A percentile compares a stretch with the other conserved stretches of the same genome.
phyloP scores from a whole-genome alignment of 2,329 filamentous ascomycete genomes.

The Cordyceps tenuipes region DNA sequence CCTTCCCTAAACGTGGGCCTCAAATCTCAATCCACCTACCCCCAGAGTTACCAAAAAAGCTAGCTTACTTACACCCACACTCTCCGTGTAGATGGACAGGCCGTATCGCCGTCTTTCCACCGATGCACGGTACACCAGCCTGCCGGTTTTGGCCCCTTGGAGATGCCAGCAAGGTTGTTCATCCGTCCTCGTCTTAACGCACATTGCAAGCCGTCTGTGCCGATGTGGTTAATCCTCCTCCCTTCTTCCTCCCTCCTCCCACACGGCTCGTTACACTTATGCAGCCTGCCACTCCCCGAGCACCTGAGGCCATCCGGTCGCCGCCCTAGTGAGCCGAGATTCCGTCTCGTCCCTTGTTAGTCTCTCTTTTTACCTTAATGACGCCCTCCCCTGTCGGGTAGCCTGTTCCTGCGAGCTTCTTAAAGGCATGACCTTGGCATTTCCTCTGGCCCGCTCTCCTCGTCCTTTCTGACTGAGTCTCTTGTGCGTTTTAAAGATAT shows the following conservation, averaged over 20 bases:
- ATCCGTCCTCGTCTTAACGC: too few species aligned
- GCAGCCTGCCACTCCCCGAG: not conserved
- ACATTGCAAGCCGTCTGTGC: not conserved
- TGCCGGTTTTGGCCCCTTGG: conserved; percentile 6
- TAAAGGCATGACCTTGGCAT: conserved; percentile 11
- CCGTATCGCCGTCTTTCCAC: not conserved
- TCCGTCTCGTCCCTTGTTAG: conserved; percentile 9
- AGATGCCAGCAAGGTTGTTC: not conserved
- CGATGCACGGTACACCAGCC: not conserved
- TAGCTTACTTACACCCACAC: not conserved
- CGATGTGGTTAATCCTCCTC: not conserved
- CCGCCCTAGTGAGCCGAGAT: conserved; percentile 6
- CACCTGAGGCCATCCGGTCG: not conserved
- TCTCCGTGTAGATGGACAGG: not conserved
- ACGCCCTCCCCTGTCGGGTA: not conserved
- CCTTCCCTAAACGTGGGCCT: not conserved
- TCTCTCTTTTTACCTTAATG: not conserved
- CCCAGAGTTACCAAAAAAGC: not conserved
- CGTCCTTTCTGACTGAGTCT: not conserved
- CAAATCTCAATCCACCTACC: not conserved
- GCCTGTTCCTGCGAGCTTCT: not conserved
- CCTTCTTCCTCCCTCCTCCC: not conserved
- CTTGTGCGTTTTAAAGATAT: conserved; percentile 12
- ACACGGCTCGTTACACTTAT: not conserved
- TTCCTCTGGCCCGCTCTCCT: conserved; percentile 3